Evolutionary conservation across 352 stramenopile genomes (phyloP).

Genomic region (Phytopythium chamaehyphon): DNA sequence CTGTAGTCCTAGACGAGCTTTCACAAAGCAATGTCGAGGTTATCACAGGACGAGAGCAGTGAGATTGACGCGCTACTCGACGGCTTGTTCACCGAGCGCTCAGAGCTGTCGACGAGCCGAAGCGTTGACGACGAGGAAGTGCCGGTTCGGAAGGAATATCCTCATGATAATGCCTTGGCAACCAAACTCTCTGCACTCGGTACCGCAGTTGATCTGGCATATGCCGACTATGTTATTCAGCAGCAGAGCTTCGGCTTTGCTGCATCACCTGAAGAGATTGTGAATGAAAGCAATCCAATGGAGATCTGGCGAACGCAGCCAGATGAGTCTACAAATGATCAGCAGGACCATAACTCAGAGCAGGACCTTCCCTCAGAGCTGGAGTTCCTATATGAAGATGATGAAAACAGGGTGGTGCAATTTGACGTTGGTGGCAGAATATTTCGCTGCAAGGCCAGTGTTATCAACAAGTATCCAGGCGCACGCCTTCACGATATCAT

Average conservation of each 20-base stretch:
- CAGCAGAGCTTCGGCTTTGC: background rate
- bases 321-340: background rate
- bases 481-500: slow-evolving; percentile 64
- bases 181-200: background rate
- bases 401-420: slow-evolving; percentile 17
- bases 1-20: no score
- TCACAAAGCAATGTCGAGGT: no score
- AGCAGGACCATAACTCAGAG: background rate
- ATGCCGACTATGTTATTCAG: background rate
- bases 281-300: no score
- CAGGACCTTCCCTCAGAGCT: background rate
- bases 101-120: background rate
- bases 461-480: slow-evolving; percentile 53
- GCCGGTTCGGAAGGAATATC: background rate
- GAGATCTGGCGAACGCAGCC: background rate
- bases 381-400: background rate
- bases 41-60: no score
- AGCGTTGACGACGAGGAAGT: background rate
- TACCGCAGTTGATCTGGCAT: background rate
- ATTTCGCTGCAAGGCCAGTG: slow-evolving; percentile 62
- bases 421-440: slow-evolving; percentile 71
- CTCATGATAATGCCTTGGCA: background rate
- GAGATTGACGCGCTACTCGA: slow-evolving; percentile 14
- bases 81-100: slow-evolving; percentile 14
- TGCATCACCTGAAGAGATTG: no score